Evolutionary conservation across 371 early-diverging fungal genomes (phyloP).

Genomic region (Mucor sp.): DNA sequence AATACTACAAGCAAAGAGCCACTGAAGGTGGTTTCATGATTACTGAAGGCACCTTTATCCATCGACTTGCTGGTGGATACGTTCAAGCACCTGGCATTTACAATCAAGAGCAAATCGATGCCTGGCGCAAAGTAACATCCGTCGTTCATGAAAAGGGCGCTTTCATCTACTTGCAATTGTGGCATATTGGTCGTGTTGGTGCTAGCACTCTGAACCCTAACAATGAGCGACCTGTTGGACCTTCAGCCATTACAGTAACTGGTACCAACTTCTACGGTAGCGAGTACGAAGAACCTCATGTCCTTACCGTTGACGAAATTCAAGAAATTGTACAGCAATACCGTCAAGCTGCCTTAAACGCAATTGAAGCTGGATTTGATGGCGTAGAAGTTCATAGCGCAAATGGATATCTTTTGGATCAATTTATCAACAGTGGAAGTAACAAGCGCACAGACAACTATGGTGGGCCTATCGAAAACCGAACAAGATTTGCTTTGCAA

Average conservation of each 20-base stretch:
- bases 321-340: constrained; percentile 55
- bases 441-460: constrained; percentile 64
- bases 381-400: constrained; percentile 73
- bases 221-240: constrained; percentile 5
- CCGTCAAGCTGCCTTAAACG: constrained; percentile 46
- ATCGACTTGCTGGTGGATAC: constrained; percentile 39
- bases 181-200: constrained; percentile 39
- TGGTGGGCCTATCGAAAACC: constrained; percentile 76
- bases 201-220: neutral
- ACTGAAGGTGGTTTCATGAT: constrained; percentile 57
- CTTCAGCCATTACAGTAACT: constrained; percentile 3
- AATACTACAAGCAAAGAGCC: constrained; percentile 64
- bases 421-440: constrained; percentile 53
- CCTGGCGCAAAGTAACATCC: constrained; percentile 57
- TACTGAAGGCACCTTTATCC: constrained; percentile 55
- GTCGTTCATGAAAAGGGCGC: constrained; percentile 60
- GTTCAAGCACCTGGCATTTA: constrained; percentile 46
- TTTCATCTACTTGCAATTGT: constrained; percentile 53
- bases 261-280: neutral
- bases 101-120: constrained; percentile 46
- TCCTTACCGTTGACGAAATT: constrained; percentile 67
- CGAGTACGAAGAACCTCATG: constrained; percentile 32
- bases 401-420: constrained; percentile 66
- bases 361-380: constrained; percentile 59
- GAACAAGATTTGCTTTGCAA: constrained; percentile 66